phyloP scores from a whole-genome alignment of 2,329 filamentous ascomycete species.

The Alternaria gansuensis region DNA sequence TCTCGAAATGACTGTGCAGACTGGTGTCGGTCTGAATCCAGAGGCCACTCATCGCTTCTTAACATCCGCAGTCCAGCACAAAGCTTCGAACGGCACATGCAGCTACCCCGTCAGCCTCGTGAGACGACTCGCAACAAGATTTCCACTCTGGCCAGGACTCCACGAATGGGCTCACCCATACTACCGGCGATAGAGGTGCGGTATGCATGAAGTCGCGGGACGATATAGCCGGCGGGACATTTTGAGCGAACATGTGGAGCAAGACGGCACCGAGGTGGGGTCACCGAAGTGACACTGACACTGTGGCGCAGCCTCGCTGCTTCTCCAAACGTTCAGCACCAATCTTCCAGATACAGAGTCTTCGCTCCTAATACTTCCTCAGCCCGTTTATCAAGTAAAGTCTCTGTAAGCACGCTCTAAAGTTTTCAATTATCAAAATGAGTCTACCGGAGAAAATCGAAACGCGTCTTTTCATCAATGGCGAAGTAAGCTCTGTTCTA shows the following conservation, averaged over 20 bases:
- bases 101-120: conserved; percentile 23
- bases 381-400: neutral
- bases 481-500: conserved; percentile 34
- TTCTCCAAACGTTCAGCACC: conserved; percentile 6
- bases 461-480: conserved; percentile 49
- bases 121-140: conserved; percentile 8
- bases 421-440: conserved; percentile 29
- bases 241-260: conserved; percentile 17
- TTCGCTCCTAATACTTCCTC: neutral
- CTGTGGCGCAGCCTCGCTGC: conserved; percentile 7
- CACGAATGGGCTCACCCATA: conserved; percentile 25
- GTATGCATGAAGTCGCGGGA: conserved; percentile 27
- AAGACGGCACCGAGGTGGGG: conserved; percentile 24
- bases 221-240: conserved; percentile 36
- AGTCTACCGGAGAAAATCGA: conserved; percentile 43
- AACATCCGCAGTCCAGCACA: conserved; percentile 14
- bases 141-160: conserved; percentile 20
- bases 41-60: conserved; percentile 22
- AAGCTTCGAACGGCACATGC: conserved; percentile 6
- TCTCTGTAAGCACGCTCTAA: neutral
- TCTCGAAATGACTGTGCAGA: neutral
- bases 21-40: neutral
- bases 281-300: conserved; percentile 11
- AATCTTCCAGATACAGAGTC: neutral
- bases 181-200: conserved; percentile 27